Percentiles rank a stretch among this genome's conserved stretches.
Evolutionary conservation across 306 rosid species (phyloP).

Genomic region (Prunus mongolica): DNA sequence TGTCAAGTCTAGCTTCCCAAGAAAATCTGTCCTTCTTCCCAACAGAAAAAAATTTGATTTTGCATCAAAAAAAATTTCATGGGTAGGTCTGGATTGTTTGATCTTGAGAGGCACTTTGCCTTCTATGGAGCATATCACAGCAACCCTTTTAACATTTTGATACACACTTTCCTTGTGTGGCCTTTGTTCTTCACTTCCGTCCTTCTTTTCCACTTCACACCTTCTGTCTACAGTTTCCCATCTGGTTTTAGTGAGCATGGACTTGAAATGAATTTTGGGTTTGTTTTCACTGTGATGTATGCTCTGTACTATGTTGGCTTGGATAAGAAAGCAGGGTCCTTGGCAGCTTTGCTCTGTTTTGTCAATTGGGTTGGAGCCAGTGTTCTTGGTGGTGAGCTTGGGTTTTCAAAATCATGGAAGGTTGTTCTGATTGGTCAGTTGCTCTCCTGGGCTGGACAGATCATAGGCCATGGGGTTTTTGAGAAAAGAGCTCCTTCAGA

Average conservation of each 20-base stretch:
- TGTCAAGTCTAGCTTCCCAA: neutral
- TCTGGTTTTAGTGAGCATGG: constrained; percentile 21
- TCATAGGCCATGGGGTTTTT: constrained; percentile 77
- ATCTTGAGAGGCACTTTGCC: constrained; percentile 74
- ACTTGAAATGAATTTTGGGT: constrained; percentile 51
- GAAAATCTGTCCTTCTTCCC: neutral
- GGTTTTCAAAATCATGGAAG: constrained; percentile 66
- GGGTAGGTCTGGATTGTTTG: constrained; percentile 45
- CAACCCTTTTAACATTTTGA: constrained; percentile 54
- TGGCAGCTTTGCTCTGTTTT: constrained; percentile 58
- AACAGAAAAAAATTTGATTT: neutral
- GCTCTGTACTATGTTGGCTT: constrained; percentile 42
- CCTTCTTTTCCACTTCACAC: constrained; percentile 56
- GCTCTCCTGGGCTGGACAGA: constrained; percentile 69
- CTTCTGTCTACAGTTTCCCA: constrained; percentile 38
- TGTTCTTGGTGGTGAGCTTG: constrained; percentile 43
- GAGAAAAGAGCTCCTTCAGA: constrained; percentile 83
- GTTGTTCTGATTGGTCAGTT: constrained; percentile 61
- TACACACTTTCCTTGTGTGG: constrained; percentile 71
- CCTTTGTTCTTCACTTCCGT: constrained; percentile 58
- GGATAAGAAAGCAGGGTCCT: constrained; percentile 64
- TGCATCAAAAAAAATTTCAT: constrained; percentile 6
- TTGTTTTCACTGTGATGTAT: constrained; percentile 42
- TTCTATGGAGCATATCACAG: constrained; percentile 84
- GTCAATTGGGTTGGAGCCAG: constrained; percentile 59